phyloP scores from a whole-genome alignment of 441 rosid species.

The Lepidium campestre region DNA sequence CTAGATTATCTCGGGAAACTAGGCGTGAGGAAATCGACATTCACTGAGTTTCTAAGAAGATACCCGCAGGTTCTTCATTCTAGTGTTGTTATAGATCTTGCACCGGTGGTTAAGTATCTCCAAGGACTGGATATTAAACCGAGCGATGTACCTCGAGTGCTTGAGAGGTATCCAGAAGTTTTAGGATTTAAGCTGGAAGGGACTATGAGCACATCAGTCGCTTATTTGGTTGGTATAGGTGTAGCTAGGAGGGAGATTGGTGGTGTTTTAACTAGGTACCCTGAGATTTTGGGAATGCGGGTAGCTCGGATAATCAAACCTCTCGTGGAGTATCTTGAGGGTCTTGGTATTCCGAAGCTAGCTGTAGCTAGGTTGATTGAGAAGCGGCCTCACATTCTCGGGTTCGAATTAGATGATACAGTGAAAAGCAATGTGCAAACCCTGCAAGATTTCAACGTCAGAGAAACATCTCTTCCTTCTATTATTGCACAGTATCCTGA shows the following conservation, averaged over 20 bases:
- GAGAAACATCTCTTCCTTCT: conserved; percentile 56
- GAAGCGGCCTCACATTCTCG: conserved; percentile 76
- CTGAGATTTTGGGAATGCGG: conserved; percentile 85
- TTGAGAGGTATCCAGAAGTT: conserved; percentile 87
- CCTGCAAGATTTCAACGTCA: conserved; percentile 55
- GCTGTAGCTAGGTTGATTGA: conserved; percentile 93
- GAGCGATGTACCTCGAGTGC: conserved; percentile 72
- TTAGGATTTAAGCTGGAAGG: conserved; percentile 96
- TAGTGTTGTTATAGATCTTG: conserved; percentile 92
- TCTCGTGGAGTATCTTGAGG: conserved; percentile 75
- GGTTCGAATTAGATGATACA: conserved; percentile 57
- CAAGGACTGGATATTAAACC: conserved; percentile 90
- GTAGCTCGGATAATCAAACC: conserved; percentile 88
- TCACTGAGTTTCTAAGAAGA: conserved; percentile 68
- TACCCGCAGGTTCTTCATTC: conserved; percentile 90
- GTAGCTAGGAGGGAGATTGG: conserved; percentile 88
- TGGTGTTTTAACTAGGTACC: conserved; percentile 65
- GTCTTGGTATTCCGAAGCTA: conserved; percentile 67
- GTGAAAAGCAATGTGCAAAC: conserved; percentile 63
- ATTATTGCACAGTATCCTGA: conserved; percentile 88
- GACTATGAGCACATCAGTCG: conserved; percentile 94
- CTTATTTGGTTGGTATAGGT: conserved; percentile 90
- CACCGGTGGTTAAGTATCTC: conserved; percentile 86
- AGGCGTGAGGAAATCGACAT: conserved; percentile 83
- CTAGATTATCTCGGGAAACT: conserved; percentile 88